phyloP scores from a whole-genome alignment of 495 filamentous ascomycete species.

The Amphirosellinia nigrospora region DNA sequence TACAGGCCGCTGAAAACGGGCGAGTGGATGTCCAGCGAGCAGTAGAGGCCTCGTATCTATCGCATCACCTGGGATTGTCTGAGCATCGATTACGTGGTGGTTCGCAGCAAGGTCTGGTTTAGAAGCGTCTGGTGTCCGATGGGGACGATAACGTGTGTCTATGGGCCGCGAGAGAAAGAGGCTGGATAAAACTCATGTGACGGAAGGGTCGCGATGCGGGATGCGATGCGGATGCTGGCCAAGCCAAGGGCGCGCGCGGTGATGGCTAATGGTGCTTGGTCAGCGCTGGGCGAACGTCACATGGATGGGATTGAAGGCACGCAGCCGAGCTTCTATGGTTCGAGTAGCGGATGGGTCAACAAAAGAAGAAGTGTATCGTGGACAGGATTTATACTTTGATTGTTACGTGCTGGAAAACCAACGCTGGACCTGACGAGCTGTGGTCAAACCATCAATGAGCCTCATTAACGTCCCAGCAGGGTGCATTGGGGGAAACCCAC shows the following conservation, averaged over 20 bases:
- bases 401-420: neutral
- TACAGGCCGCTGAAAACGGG: conserved; percentile 24
- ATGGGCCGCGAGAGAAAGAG: neutral
- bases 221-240: neutral
- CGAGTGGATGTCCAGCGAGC: conserved; percentile 19
- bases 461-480: neutral
- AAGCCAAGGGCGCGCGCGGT: conserved; percentile 6
- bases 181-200: neutral
- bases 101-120: neutral
- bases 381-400: no score
- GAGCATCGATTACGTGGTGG: conserved; percentile 33
- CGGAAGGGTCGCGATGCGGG: conserved; percentile 11
- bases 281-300: conserved; percentile 3
- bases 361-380: no score
- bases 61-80: conserved; percentile 16
- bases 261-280: conserved; percentile 8
- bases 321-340: neutral
- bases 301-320: neutral
- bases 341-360: neutral
- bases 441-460: conserved; percentile 10
- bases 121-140: neutral
- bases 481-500: neutral
- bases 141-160: neutral
- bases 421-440: neutral
- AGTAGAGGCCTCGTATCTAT: conserved; percentile 21